These are phyloP conservation scores for Jimgerdemannia lactiflua DNA, from an alignment of 192 early-diverging fungal species.

Conservation along the genomic window DNA sequence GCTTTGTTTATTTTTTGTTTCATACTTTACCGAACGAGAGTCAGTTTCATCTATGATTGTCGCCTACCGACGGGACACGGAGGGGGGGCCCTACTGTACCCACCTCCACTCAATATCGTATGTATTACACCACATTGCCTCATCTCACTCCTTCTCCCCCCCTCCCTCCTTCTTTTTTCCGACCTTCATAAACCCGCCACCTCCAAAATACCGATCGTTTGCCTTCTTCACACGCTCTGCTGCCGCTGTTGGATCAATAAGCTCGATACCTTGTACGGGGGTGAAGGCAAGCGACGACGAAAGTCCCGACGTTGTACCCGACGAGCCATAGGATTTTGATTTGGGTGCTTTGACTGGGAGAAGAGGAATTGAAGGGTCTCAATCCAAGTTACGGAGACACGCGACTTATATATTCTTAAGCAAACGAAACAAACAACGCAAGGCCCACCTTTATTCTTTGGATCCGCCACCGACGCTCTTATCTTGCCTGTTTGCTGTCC, in stretches of 20 bases:
- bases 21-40: too few relatives aligned
- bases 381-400: too few relatives aligned
- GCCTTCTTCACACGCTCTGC: constrained; percentile 58
- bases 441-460: constrained; percentile 46
- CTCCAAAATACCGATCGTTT: constrained; percentile 78
- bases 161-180: constrained; percentile 37
- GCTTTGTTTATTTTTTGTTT: too few relatives aligned
- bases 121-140: neutral
- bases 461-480: constrained; percentile 66
- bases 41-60: too few relatives aligned
- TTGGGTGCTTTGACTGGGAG: constrained; percentile 49
- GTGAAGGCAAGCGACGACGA: constrained; percentile 91
- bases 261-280: constrained; percentile 92
- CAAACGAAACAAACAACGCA: neutral
- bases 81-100: too few relatives aligned
- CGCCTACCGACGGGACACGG: too few relatives aligned
- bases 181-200: constrained; percentile 53
- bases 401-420: constrained; percentile 40
- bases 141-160: neutral
- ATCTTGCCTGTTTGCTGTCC: constrained; percentile 77
- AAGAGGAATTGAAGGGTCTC: neutral
- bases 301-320: constrained; percentile 69
- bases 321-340: constrained; percentile 42
- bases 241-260: constrained; percentile 76
- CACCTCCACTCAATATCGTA: too few relatives aligned